A percentile compares a stretch with the other conserved stretches of the same genome.
These are phyloP conservation scores for Brassica rapa DNA, from an alignment of 345 rosid species.

Conservation along the genomic window DNA sequence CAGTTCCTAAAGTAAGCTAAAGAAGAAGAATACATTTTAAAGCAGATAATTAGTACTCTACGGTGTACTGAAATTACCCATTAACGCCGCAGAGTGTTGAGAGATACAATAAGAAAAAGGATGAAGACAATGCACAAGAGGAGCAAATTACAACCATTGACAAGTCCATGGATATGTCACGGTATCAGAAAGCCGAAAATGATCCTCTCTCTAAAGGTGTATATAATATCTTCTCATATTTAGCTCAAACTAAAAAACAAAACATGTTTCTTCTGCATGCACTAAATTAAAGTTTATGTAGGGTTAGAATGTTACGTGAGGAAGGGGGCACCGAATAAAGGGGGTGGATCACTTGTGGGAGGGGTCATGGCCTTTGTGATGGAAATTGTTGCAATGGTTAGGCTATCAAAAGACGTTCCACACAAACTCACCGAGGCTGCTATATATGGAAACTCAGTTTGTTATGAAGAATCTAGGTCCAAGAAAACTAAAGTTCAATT, in stretches of 20 bases:
- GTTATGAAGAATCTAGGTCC: conserved; percentile 34
- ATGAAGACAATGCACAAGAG: conserved; percentile 31
- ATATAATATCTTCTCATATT: not conserved
- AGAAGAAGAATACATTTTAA: not conserved
- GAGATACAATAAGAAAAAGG: conserved; percentile 27
- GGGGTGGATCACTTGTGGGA: conserved; percentile 43
- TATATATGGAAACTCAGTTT: conserved; percentile 51
- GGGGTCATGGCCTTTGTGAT: conserved; percentile 65
- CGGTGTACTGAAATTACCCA: not conserved
- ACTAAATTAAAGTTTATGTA: conserved; percentile 10
- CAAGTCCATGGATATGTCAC: conserved; percentile 45
- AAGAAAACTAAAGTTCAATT: conserved; percentile 38
- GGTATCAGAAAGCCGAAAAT: conserved; percentile 23
- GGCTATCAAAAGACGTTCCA: conserved; percentile 64
- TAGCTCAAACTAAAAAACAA: not conserved
- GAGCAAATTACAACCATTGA: conserved; percentile 49
- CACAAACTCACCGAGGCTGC: conserved; percentile 61
- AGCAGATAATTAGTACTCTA: not conserved
- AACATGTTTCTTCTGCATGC: not conserved
- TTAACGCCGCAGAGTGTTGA: conserved; percentile 20
- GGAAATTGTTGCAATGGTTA: conserved; percentile 69
- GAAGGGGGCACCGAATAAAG: conserved; percentile 36
- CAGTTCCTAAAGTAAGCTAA: conserved; percentile 31
- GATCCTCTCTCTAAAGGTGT: conserved; percentile 30
- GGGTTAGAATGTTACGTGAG: conserved; percentile 34